Conservation (phyloP, 2,329 filamentous ascomycete genomes). For the Teratosphaeriaceae sp. region DNA sequence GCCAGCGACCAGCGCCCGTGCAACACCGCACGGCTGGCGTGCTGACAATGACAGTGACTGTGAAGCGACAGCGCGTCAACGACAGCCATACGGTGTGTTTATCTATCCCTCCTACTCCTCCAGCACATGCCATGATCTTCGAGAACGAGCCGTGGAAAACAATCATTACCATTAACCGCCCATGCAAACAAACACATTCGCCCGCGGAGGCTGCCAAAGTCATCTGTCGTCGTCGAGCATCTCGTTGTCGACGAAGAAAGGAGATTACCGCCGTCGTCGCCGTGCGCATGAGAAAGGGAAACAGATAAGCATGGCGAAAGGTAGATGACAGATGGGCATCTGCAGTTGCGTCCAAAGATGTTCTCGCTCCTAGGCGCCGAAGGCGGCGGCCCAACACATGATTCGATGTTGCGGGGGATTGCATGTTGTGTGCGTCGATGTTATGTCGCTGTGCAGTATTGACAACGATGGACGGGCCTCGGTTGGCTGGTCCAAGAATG, state of each 20-base stretch:
- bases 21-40: too few relatives aligned
- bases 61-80: neutral
- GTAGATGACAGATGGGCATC: conserved; percentile 15
- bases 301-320: too few relatives aligned
- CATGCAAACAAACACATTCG: conserved; percentile 12
- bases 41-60: neutral
- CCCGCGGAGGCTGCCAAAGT: conserved; percentile 21
- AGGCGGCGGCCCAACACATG: conserved; percentile 23
- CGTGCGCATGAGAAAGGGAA: conserved; percentile 17
- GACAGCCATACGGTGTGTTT: neutral
- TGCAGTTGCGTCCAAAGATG: conserved; percentile 12
- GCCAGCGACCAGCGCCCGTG: too few relatives aligned
- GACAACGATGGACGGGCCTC: conserved; percentile 17
- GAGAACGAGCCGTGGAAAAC: conserved; percentile 15
- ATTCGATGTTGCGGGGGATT: conserved; percentile 15
- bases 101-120: conserved; percentile 11
- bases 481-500: conserved; percentile 5
- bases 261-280: conserved; percentile 10
- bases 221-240: conserved; percentile 5
- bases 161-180: conserved; percentile 22
- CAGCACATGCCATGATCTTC: conserved; percentile 14
- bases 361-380: conserved; percentile 17
- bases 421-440: conserved; percentile 2
- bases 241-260: conserved; percentile 9
- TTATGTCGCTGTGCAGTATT: conserved; percentile 5